A percentile compares a stretch with the other conserved stretches of the same genome.
phyloP scores from a whole-genome alignment of 805 yeast species.

The Barnettozyma sp. region DNA sequence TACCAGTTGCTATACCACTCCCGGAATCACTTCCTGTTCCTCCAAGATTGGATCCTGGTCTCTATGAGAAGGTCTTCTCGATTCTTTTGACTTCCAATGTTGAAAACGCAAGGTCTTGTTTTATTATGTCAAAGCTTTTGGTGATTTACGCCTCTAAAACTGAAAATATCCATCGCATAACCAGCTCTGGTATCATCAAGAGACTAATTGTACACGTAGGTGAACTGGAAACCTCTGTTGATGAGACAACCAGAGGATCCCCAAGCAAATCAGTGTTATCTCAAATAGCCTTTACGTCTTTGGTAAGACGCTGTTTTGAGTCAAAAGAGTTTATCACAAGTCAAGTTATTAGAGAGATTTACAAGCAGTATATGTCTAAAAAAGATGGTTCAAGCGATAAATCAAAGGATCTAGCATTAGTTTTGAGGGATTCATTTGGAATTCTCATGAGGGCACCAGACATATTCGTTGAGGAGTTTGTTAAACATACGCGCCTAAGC shows the following conservation, averaged over 20 bases:
- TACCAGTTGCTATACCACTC: constrained; percentile 17
- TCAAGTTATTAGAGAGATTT: constrained; percentile 46
- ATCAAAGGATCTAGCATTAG: constrained; percentile 38
- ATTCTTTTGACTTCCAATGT: constrained; percentile 35
- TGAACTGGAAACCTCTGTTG: constrained; percentile 26
- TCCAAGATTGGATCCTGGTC: constrained; percentile 19
- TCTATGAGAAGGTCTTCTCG: constrained; percentile 34
- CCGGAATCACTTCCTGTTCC: constrained; percentile 17
- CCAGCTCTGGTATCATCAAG: constrained; percentile 41
- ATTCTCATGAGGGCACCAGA: constrained; percentile 42
- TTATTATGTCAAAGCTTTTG: constrained; percentile 47
- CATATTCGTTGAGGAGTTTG: constrained; percentile 38
- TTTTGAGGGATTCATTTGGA: constrained; percentile 45
- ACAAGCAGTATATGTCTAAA: constrained; percentile 33
- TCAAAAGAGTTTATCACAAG: constrained; percentile 41
- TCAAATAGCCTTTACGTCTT: constrained; percentile 43
- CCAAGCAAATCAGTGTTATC: constrained; percentile 34
- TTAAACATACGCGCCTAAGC: constrained; percentile 36
- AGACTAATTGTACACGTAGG: constrained; percentile 31
- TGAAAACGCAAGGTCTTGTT: constrained; percentile 39
- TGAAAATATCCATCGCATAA: constrained; percentile 33
- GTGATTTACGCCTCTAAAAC: constrained; percentile 46
- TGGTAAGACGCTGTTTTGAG: constrained; percentile 69
- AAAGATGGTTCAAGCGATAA: constrained; percentile 24
- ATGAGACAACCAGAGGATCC: constrained; percentile 17